Conservation (phyloP, 148 eudicot genomes). For the Pharnaceum exiguum region DNA sequence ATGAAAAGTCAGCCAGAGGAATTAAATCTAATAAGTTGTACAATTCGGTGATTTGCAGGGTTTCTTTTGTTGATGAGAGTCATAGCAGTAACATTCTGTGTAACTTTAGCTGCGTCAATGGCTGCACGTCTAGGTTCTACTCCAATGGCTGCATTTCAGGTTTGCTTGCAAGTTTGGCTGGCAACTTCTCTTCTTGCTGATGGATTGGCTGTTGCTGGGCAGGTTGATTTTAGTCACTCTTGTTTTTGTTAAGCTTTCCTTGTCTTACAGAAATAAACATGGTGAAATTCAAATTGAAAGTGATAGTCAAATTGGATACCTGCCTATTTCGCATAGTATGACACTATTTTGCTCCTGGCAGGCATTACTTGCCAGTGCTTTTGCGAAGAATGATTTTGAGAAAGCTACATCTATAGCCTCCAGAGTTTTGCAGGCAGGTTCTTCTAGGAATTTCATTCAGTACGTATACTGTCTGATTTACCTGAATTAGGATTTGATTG, state of each 20-base stretch:
- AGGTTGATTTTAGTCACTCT: slow-evolving; percentile 30
- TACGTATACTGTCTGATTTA: neutral
- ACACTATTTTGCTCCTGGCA: slow-evolving; percentile 5
- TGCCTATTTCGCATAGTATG: neutral
- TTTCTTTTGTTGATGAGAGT: slow-evolving; percentile 60
- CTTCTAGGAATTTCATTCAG: neutral
- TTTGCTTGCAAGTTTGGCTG: slow-evolving; percentile 80
- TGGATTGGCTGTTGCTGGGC: slow-evolving; percentile 81
- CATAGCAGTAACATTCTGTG: slow-evolving; percentile 71
- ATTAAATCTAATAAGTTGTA: neutral
- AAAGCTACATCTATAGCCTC: slow-evolving; percentile 42
- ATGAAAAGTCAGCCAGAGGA: neutral
- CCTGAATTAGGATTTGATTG: neutral
- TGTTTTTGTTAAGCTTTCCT: neutral
- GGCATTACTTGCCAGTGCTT: slow-evolving; percentile 67
- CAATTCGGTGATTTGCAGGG: slow-evolving; percentile 14
- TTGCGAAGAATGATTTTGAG: slow-evolving; percentile 53
- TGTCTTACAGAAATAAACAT: neutral
- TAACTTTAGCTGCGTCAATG: slow-evolving; percentile 71
- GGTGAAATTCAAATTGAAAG: no score
- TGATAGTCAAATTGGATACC: neutral
- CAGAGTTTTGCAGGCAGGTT: slow-evolving; percentile 52
- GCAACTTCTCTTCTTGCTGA: slow-evolving; percentile 75
- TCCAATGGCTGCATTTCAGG: slow-evolving; percentile 76
- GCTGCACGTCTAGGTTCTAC: slow-evolving; percentile 70